These are phyloP conservation scores for Serendipita sp. DNA, from an alignment of 768 basidiomycete genomes.

Conservation along the genomic window DNA sequence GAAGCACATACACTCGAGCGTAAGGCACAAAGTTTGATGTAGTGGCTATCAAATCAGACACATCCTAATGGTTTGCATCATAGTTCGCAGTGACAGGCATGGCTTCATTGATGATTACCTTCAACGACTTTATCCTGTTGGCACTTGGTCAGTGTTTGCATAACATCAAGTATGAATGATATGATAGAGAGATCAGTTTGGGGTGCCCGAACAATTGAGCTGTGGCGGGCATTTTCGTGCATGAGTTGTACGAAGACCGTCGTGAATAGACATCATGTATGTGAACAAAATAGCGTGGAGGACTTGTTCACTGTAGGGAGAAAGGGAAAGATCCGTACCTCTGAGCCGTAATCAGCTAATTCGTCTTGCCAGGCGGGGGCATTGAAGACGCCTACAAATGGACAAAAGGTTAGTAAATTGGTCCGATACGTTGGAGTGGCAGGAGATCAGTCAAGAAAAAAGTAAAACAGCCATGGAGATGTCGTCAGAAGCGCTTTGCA, in stretches of 20 bases:
- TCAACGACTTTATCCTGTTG: too few species aligned
- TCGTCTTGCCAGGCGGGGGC: background rate
- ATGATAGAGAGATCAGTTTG: too few species aligned
- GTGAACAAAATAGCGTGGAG: background rate
- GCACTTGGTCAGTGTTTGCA: too few species aligned
- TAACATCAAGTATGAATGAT: too few species aligned
- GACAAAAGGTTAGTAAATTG: background rate
- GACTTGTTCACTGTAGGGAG: background rate
- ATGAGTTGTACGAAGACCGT: background rate
- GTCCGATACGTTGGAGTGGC: background rate
- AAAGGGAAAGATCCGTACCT: too few species aligned
- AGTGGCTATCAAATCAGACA: too few species aligned
- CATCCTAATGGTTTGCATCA: too few species aligned
- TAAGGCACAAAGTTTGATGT: too few species aligned
- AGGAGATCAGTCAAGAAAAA: background rate
- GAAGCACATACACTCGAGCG: too few species aligned
- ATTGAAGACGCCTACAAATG: background rate
- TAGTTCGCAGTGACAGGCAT: too few species aligned
- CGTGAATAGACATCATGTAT: background rate
- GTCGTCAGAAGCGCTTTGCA: background rate
- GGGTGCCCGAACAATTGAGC: background rate
- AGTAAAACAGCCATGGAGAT: constrained; percentile 3
- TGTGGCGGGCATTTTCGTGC: constrained; percentile 3
- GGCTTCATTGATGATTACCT: too few species aligned
- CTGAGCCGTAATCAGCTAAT: too few species aligned